Percentiles rank a stretch among this genome's conserved stretches.
Conservation (phyloP, 2,329 filamentous ascomycete species). For the Epichloe baconii region DNA sequence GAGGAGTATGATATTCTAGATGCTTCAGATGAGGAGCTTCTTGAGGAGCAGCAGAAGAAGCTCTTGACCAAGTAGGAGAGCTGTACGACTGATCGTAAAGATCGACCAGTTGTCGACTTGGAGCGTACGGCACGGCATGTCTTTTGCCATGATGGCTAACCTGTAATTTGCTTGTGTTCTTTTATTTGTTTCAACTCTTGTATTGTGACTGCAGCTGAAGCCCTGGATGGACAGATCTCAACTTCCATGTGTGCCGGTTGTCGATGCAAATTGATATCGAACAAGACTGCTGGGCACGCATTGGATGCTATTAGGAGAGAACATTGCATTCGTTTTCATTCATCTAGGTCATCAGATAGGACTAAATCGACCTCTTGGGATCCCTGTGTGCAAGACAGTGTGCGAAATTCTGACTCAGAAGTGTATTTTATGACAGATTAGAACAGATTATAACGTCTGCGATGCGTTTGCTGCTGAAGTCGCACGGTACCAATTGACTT, state of each 20-base stretch:
- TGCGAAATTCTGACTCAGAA: not conserved
- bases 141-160: slow-evolving; percentile 7
- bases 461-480: not conserved
- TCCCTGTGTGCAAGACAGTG: not conserved
- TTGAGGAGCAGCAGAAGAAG: slow-evolving; percentile 40
- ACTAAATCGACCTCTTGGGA: slow-evolving; percentile 2
- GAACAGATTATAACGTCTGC: not conserved
- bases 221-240: not conserved
- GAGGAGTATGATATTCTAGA: slow-evolving; percentile 97
- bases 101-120: not conserved
- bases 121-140: not conserved
- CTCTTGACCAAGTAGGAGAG: slow-evolving; percentile 22
- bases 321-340: not conserved
- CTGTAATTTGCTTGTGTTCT: not conserved
- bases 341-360: slow-evolving; percentile 7
- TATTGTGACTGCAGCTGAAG: not conserved
- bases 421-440: not conserved
- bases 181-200: not conserved
- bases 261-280: not conserved
- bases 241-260: not conserved
- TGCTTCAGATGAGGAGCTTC: slow-evolving; percentile 79
- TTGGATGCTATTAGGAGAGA: not conserved
- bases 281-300: not conserved
- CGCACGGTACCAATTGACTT: no score
- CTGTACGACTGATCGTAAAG: not conserved